Conservation (phyloP, 257 asterid species). For the Solanum arcanum region DNA sequence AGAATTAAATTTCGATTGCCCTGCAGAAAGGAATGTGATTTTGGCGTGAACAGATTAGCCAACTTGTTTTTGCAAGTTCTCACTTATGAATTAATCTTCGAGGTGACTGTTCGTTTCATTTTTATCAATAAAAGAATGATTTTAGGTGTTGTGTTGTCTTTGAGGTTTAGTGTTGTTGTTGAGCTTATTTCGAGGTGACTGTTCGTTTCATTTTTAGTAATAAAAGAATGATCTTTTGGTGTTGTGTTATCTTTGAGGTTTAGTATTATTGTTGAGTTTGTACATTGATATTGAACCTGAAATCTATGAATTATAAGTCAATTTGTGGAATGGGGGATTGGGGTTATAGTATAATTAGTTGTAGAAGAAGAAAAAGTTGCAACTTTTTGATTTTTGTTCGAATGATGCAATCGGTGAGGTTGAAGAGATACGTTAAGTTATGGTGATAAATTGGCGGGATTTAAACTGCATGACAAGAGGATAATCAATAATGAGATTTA, state of each 20-base stretch:
- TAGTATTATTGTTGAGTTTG: background rate
- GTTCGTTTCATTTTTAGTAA: background rate
- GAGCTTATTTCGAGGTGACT: too few species aligned
- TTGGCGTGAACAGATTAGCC: background rate
- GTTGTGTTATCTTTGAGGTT: background rate
- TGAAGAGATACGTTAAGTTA: background rate
- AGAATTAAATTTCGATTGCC: background rate
- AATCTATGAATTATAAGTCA: background rate
- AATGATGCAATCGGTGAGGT: background rate
- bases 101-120: background rate
- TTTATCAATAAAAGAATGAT: background rate
- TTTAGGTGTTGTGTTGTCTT: background rate
- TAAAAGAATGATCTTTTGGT: background rate
- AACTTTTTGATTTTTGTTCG: background rate
- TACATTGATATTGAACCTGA: background rate
- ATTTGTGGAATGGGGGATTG: background rate
- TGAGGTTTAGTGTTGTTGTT: background rate
- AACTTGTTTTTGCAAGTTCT: background rate
- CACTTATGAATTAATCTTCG: background rate
- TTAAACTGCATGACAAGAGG: background rate
- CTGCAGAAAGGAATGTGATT: background rate
- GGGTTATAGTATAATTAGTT: background rate
- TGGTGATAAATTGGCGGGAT: background rate
- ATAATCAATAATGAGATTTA: background rate
- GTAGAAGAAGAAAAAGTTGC: background rate